These are phyloP conservation scores for Tylopilus subfusipes DNA, from an alignment of 768 basidiomycete genomes.

Conservation along the genomic window DNA sequence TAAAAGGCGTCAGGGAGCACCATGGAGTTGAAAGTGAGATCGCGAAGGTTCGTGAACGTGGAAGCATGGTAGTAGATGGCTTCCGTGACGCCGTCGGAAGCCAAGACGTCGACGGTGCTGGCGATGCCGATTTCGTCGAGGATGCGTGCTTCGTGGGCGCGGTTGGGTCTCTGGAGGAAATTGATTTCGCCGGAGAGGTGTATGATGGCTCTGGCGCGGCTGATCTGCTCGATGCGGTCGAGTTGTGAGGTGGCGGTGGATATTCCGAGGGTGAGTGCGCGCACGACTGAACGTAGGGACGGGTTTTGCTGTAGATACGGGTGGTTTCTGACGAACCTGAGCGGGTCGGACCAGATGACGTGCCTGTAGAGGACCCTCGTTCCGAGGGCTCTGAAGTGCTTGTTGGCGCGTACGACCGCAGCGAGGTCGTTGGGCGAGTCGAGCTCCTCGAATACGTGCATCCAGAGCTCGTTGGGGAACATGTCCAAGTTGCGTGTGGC, in stretches of 20 bases:
- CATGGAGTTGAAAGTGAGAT: slow-evolving; percentile 37
- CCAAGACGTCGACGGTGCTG: slow-evolving; percentile 22
- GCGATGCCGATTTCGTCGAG: slow-evolving; percentile 21
- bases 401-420: slow-evolving; percentile 30
- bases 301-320: slow-evolving; percentile 10
- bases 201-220: slow-evolving; percentile 24
- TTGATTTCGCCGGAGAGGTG: slow-evolving; percentile 16
- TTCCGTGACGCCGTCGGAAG: slow-evolving; percentile 12
- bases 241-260: slow-evolving; percentile 18
- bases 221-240: slow-evolving; percentile 29
- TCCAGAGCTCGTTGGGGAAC: slow-evolving; percentile 39
- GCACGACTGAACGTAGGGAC: slow-evolving; percentile 11
- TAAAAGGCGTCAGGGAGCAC: slow-evolving; percentile 37
- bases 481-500: background rate
- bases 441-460: slow-evolving; percentile 36
- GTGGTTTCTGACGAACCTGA: slow-evolving; percentile 25
- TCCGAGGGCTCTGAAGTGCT: slow-evolving; percentile 30
- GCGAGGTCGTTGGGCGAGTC: slow-evolving; percentile 30
- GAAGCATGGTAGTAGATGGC: slow-evolving; percentile 18
- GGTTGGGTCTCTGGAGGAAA: slow-evolving; percentile 14
- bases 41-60: slow-evolving; percentile 35
- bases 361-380: slow-evolving; percentile 32
- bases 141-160: slow-evolving; percentile 25
- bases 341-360: slow-evolving; percentile 33
- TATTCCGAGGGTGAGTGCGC: slow-evolving; percentile 26